phyloP scores from a whole-genome alignment of 2,329 filamentous ascomycete genomes.

The Elsinoe necatrix region DNA sequence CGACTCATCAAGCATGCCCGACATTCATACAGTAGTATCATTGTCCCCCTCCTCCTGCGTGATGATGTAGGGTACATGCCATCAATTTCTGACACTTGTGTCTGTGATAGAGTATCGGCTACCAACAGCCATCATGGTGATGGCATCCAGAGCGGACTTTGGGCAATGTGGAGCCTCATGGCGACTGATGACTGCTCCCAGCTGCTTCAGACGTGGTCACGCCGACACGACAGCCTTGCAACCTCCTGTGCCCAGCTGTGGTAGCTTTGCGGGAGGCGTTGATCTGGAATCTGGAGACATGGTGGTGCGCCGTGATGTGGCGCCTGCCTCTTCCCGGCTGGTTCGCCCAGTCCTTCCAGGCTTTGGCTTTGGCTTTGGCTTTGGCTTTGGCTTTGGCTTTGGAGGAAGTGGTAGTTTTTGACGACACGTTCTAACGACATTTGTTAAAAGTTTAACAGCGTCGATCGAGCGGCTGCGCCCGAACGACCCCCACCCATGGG shows the following conservation, averaged over 20 bases:
- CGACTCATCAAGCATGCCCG: neutral
- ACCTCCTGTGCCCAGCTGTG: neutral
- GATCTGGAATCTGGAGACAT: neutral
- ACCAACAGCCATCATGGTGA: neutral
- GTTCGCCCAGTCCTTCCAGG: neutral
- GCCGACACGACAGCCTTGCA: neutral
- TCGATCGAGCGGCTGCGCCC: neutral
- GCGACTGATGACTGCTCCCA: neutral
- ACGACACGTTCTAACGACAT: slow-evolving; percentile 1
- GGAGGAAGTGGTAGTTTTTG: neutral
- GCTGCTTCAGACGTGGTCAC: slow-evolving; percentile 6
- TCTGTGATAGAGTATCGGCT: slow-evolving; percentile 7
- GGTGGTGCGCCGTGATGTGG: neutral
- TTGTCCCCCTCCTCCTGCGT: neutral
- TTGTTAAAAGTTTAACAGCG: neutral
- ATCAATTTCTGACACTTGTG: neutral
- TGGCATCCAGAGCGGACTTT: neutral
- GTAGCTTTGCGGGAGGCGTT: slow-evolving; percentile 1
- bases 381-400: neutral
- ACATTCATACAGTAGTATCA: neutral
- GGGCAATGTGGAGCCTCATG: neutral
- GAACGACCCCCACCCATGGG: neutral
- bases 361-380: neutral
- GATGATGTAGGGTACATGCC: slow-evolving; percentile 1
- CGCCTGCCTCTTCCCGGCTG: neutral